Evolutionary conservation across 2,329 filamentous ascomycete genomes (phyloP), one percentile per base, ranked within the genome.

Genomic region (Aureobasidium namibiae): DNA sequence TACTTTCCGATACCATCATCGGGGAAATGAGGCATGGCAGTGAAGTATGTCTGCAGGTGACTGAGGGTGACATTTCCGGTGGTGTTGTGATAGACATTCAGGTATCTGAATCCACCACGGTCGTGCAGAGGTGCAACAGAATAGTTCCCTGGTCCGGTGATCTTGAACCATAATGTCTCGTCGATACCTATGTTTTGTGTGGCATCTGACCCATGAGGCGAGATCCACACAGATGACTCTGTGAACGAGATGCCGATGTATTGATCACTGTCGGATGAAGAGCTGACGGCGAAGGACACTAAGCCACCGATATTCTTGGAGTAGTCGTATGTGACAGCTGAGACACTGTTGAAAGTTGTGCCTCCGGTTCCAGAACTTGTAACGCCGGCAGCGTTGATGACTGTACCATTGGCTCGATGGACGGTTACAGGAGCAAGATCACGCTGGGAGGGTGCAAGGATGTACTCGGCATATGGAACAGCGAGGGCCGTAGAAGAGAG

Each of bases 211-310:
- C 68, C 72, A 24, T 73, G 64, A 6, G 71, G 72, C 31, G 73
- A 78, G 50, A 82, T 76, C 76, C 77, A 82, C 1, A 80, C 61
- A 0, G 71, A 74, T 50, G 68, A 72, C 56, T 76, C 74, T 0
- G 70, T 70, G 59, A 73, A 77, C 1, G 73, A 72, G 31, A 77
- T 66, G 45, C 75, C 74, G 38, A 77, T 74, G 63, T 69, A 72
- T 56, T 75, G 71, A 26, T 69, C 64, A 0, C 62, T 60, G n/a
- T 70, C 71, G n/a, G 56, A 58, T 2, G 70, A 66, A 0, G 65
- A 61, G 16, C 68, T 68, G 34, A 76, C 65, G 1, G 63, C 64
- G 29, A 76, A 62, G 1, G 68, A 68, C 0, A 76, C 71, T 11
- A 74, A 58, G 3, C 74, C 74, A 3, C 72, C 74, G 33, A 76